Conservation (phyloP, 2,329 filamentous ascomycete genomes). For the Alternaria brassicicola region DNA sequence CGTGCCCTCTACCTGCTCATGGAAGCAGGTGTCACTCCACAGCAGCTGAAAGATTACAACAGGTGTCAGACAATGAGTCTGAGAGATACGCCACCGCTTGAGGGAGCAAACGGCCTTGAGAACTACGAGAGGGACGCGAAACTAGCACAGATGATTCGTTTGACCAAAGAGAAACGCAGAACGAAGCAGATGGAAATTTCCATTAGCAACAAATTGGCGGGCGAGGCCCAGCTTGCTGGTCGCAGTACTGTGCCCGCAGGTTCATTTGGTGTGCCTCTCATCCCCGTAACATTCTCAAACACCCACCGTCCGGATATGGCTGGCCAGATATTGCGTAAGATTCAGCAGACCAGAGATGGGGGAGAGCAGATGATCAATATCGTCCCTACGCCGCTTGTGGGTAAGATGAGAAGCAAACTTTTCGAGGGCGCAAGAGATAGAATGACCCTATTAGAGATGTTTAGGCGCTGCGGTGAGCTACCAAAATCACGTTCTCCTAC, state of each 20-base stretch:
- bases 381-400: constrained; percentile 26
- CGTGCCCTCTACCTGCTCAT: constrained; percentile 37
- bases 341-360: constrained; percentile 4
- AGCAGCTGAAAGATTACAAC: constrained; percentile 39
- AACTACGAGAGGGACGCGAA: constrained; percentile 36
- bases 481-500: background rate
- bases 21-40: constrained; percentile 38
- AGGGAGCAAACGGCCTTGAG: constrained; percentile 25
- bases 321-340: constrained; percentile 13
- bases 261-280: constrained; percentile 29
- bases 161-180: constrained; percentile 21
- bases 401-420: constrained; percentile 27
- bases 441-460: background rate
- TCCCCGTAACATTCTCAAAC: constrained; percentile 29
- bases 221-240: constrained; percentile 32
- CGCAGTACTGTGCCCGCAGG: constrained; percentile 10
- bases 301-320: constrained; percentile 8
- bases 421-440: constrained; percentile 23
- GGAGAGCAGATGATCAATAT: constrained; percentile 18
- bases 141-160: constrained; percentile 23
- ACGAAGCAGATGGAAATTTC: constrained; percentile 36
- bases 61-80: constrained; percentile 28
- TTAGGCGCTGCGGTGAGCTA: background rate
- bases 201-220: constrained; percentile 33
- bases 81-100: constrained; percentile 28